Evolutionary conservation across 768 basidiomycete genomes (phyloP).

Genomic region (Auriscalpium vulgare): DNA sequence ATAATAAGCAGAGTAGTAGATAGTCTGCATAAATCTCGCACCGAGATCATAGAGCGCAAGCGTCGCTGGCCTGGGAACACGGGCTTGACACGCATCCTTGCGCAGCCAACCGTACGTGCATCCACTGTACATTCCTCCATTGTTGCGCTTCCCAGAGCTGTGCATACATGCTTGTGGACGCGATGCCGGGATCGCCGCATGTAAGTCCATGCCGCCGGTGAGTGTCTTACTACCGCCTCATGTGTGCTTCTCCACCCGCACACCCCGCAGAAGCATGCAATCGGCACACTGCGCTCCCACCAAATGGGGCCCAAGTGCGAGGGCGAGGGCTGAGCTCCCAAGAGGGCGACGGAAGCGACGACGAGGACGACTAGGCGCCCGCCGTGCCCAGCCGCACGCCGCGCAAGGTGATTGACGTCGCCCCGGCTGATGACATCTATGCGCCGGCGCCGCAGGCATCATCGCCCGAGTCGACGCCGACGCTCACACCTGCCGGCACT

Average conservation of each 20-base stretch:
- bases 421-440: constrained; percentile 1
- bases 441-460: constrained; percentile 11
- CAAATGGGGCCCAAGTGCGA: constrained; percentile 46
- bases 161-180: too few species aligned
- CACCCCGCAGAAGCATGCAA: constrained; percentile 61
- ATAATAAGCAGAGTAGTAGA: too few species aligned
- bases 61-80: too few species aligned
- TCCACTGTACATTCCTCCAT: too few species aligned
- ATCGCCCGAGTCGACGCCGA: constrained; percentile 14
- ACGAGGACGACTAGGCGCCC: constrained; percentile 25
- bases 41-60: too few species aligned
- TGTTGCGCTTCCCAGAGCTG: too few species aligned
- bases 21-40: too few species aligned
- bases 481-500: constrained; percentile 14
- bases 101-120: too few species aligned
- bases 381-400: constrained; percentile 25
- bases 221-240: neutral
- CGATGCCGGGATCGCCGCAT: too few species aligned
- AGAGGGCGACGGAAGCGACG: constrained; percentile 32
- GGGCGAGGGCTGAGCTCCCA: constrained; percentile 71
- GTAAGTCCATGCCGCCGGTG: constrained; percentile 77
- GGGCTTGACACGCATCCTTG: too few species aligned
- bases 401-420: constrained; percentile 22
- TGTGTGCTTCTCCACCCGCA: too few species aligned
- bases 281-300: constrained; percentile 73